Evolutionary conservation across 108 stramenopile genomes (phyloP).

Genomic region (Mediolabrus comicus): DNA sequence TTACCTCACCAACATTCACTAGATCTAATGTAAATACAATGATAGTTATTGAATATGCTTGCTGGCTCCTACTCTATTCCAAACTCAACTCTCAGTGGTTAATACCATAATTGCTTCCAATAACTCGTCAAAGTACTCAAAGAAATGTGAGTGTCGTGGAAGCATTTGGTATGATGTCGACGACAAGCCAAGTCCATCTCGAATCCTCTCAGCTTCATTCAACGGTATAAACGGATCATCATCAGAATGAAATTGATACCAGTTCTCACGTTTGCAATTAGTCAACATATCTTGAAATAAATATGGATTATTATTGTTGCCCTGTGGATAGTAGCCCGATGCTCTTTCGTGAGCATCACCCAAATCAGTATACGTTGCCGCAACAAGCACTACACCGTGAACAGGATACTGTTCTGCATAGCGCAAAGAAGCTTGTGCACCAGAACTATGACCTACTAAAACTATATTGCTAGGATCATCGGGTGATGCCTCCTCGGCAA

Average conservation of each 20-base stretch:
- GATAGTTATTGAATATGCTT: too few relatives aligned
- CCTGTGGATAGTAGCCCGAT: conserved; percentile 70
- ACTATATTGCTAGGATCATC: conserved; percentile 44
- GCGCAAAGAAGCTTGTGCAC: conserved; percentile 67
- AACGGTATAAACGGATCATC: conserved; percentile 77
- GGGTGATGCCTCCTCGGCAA: conserved; percentile 21
- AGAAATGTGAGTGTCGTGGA: conserved; percentile 68
- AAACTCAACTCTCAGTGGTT: neutral
- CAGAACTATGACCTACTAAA: conserved; percentile 71
- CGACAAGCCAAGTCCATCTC: conserved; percentile 56
- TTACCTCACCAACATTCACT: too few relatives aligned
- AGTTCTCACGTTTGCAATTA: conserved; percentile 43
- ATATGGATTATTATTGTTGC: conserved; percentile 54
- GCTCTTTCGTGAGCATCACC: conserved; percentile 72
- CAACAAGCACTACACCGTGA: conserved; percentile 53
- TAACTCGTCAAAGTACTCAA: conserved; percentile 55
- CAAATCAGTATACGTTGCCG: conserved; percentile 67
- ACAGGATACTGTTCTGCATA: conserved; percentile 58
- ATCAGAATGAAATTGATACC: conserved; percentile 74
- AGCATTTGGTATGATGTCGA: conserved; percentile 57
- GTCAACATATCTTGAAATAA: conserved; percentile 56
- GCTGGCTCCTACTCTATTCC: too few relatives aligned
- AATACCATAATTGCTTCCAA: conserved; percentile 29
- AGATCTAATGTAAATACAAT: too few relatives aligned
- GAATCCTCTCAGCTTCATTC: conserved; percentile 54